Evolutionary conservation across 352 stramenopile species (phyloP), one percentile per base, ranked within the genome.

Genomic region (Phytophthora europaea): DNA sequence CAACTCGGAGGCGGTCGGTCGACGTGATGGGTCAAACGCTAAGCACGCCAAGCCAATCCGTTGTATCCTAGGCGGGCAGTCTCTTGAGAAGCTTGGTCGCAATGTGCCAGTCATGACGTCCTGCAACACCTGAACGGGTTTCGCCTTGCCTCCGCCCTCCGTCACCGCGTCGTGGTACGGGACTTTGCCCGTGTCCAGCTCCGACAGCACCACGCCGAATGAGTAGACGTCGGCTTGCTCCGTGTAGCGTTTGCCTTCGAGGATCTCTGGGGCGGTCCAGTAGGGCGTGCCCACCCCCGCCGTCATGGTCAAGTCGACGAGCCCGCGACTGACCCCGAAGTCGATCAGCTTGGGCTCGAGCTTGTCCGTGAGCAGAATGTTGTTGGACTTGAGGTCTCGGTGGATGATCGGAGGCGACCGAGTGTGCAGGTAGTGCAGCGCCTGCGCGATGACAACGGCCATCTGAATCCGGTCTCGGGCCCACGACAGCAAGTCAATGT

Each of bases 191-290:
- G 74, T 84, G 51, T 79, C 71, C 3, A 85, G 62, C 61, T 84
- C 78, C 22, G 78, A 75, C 16, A 84, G 52, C 40, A 96, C 68
- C 12, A 91, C 79, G 31, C 84, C 85, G 66, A 90, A 89, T 16
- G 77, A 85, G 63, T 89, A 93, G 22, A 92, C 82, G 43, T 93
- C 85, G 18, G 81, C 74, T 50, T 85, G 78, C 52, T 89, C 75
- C 1, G 73, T 85, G 71, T 87, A 93, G 4, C 65, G 40, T 18
- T 89, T 78, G 26, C 81, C 79, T 31, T 83, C 61, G 20, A 93
- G 60, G 15, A 96, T 74, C 62, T 97, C 90, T 0, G 88, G 90
- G 0, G 89, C 89, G 1, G 91, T 90, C 80, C 93, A 97, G 45
- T 90, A 89, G 22, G 84, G 81, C n/a, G 89, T 97, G 4, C 90